Evolutionary conservation across 1,284 basidiomycete species (phyloP).

Genomic region (Boletus semigastroideus): DNA sequence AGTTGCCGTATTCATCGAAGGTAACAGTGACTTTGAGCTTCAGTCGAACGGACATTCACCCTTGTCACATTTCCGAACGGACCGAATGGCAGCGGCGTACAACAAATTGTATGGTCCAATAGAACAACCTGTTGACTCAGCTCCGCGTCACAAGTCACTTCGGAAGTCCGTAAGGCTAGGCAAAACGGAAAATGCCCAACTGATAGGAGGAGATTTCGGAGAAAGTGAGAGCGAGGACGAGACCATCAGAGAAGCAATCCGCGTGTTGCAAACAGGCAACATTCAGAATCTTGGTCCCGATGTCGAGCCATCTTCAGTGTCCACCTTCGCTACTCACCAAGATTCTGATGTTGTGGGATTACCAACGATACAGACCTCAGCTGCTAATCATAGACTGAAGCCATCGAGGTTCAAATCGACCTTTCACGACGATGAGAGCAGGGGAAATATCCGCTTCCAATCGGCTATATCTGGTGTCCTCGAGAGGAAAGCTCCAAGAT

Average conservation of each 20-base stretch:
- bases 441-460: slow-evolving; percentile 34
- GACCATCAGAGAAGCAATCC: slow-evolving; percentile 51
- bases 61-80: slow-evolving; percentile 63
- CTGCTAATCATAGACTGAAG: slow-evolving; percentile 2
- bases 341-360: background rate
- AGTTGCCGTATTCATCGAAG: background rate
- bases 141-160: slow-evolving; percentile 49
- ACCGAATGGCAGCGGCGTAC: slow-evolving; percentile 48
- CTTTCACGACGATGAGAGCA: background rate
- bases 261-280: slow-evolving; percentile 55
- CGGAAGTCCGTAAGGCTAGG: slow-evolving; percentile 60
- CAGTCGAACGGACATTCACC: slow-evolving; percentile 40
- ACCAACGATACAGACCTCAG: background rate
- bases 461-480: slow-evolving; percentile 25
- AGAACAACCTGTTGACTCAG: slow-evolving; percentile 50
- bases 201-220: slow-evolving; percentile 53
- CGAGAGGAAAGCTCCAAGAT: slow-evolving; percentile 24
- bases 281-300: slow-evolving; percentile 59
- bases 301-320: slow-evolving; percentile 10
- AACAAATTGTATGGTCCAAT: slow-evolving; percentile 39
- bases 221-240: slow-evolving; percentile 62
- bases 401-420: slow-evolving; percentile 42
- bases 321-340: background rate
- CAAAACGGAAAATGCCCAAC: slow-evolving; percentile 53
- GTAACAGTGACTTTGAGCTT: slow-evolving; percentile 6